Percentiles rank a stretch among this genome's conserved stretches.
Conservation (phyloP, 2,329 filamentous ascomycete genomes). For the Calonectria pteridis region DNA sequence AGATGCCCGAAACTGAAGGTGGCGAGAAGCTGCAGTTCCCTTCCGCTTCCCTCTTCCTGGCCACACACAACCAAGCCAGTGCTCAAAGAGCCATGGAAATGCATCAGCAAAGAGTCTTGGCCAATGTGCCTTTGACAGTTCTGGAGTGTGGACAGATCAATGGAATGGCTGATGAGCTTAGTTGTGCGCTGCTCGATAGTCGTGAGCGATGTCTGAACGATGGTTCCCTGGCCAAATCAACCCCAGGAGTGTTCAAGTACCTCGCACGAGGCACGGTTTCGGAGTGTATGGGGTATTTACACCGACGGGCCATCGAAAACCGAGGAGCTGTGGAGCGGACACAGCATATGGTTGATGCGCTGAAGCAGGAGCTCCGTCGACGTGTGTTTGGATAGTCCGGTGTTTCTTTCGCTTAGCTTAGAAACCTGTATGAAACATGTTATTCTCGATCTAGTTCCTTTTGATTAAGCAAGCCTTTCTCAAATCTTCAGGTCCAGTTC, state of each 20-base stretch:
- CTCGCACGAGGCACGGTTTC: slow-evolving; percentile 50
- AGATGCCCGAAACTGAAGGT: slow-evolving; percentile 28
- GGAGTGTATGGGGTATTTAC: slow-evolving; percentile 51
- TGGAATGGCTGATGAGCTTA: slow-evolving; percentile 69
- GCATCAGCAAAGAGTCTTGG: slow-evolving; percentile 53
- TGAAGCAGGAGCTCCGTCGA: not conserved
- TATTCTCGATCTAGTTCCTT: not conserved
- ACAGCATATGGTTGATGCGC: slow-evolving; percentile 25
- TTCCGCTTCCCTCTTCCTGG: slow-evolving; percentile 60
- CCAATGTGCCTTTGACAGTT: slow-evolving; percentile 39
- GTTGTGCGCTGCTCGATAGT: slow-evolving; percentile 58
- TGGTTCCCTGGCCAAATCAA: slow-evolving; percentile 9
- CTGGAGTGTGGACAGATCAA: slow-evolving; percentile 64
- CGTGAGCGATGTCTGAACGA: slow-evolving; percentile 4
- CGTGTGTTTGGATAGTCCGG: not conserved
- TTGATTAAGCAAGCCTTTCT: not conserved
- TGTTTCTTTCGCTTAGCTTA: not conserved
- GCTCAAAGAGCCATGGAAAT: slow-evolving; percentile 56
- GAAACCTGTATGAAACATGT: not conserved
- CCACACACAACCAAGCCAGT: slow-evolving; percentile 61
- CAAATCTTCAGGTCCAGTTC: not conserved
- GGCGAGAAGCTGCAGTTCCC: slow-evolving; percentile 50
- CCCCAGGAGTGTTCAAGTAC: slow-evolving; percentile 49
- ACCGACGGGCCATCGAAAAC: slow-evolving; percentile 50
- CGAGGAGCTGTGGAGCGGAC: slow-evolving; percentile 46